These are phyloP conservation scores for Panaeolus cyanescens DNA, from an alignment of 768 basidiomycete genomes.

Conservation along the genomic window DNA sequence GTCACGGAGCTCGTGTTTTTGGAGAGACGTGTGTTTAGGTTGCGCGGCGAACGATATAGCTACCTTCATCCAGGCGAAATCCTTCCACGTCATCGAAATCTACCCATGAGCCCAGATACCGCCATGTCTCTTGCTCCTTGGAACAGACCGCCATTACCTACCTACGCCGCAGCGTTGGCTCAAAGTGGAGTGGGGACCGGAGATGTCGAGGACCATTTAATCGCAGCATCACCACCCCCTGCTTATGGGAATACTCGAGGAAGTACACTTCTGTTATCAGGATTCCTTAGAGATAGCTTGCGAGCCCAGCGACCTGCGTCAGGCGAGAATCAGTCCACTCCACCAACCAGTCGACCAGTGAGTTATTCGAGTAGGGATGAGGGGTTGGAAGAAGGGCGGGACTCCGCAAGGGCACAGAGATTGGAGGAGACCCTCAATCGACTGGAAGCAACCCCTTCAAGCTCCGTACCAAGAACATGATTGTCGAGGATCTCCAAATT, in stretches of 20 bases:
- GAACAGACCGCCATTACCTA: slow-evolving; percentile 70
- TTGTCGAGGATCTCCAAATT: not conserved
- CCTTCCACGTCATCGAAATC: slow-evolving; percentile 39
- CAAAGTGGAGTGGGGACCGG: slow-evolving; percentile 72
- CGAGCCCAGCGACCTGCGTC: slow-evolving; percentile 49
- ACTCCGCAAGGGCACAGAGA: slow-evolving; percentile 52
- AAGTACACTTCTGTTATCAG: slow-evolving; percentile 60
- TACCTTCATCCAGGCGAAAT: slow-evolving; percentile 61
- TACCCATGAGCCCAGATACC: slow-evolving; percentile 12
- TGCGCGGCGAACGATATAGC: slow-evolving; percentile 67
- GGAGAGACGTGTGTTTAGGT: slow-evolving; percentile 62
- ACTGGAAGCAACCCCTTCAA: slow-evolving; percentile 34
- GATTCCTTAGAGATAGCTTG: slow-evolving; percentile 49
- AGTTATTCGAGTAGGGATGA: slow-evolving; percentile 59
- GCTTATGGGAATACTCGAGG: slow-evolving; percentile 78
- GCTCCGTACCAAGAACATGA: slow-evolving; percentile 8
- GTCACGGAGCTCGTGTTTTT: slow-evolving; percentile 61
- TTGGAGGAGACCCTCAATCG: slow-evolving; percentile 59
- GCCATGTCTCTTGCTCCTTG: slow-evolving; percentile 50
- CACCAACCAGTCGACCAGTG: slow-evolving; percentile 41
- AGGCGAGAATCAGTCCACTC: slow-evolving; percentile 31
- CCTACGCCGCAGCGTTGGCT: slow-evolving; percentile 70
- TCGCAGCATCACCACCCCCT: slow-evolving; percentile 70
- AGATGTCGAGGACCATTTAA: slow-evolving; percentile 72
- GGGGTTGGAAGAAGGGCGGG: slow-evolving; percentile 55